Evolutionary conservation across 441 rosid genomes (phyloP).

Genomic region (Breynia disticha): DNA sequence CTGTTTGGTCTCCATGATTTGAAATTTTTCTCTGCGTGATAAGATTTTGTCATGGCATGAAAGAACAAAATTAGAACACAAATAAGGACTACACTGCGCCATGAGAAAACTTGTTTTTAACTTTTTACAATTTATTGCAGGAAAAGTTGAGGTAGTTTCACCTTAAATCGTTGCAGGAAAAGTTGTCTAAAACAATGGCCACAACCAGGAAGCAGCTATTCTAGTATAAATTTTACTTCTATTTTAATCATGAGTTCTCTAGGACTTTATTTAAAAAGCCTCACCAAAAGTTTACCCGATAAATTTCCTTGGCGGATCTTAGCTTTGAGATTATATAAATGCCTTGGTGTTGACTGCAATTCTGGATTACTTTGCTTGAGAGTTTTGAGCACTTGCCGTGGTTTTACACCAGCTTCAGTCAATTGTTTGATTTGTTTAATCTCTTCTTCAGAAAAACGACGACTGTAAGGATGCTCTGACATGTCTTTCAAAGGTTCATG

Average conservation of each 20-base stretch:
- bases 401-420: slow-evolving; percentile 62
- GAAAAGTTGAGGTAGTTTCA: slow-evolving; percentile 5
- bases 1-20: slow-evolving; percentile 40
- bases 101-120: not conserved
- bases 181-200: not conserved
- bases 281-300: slow-evolving; percentile 22
- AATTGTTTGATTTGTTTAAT: slow-evolving; percentile 43
- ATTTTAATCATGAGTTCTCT: not conserved
- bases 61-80: slow-evolving; percentile 1
- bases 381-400: slow-evolving; percentile 51
- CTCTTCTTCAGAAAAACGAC: slow-evolving; percentile 50
- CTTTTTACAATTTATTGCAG: slow-evolving; percentile 2
- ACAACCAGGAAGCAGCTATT: not conserved
- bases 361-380: slow-evolving; percentile 49
- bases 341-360: slow-evolving; percentile 52
- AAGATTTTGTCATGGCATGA: slow-evolving; percentile 2
- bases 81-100: slow-evolving; percentile 3
- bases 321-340: slow-evolving; percentile 61
- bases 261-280: not conserved
- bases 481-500: slow-evolving; percentile 51
- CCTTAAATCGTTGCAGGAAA: not conserved
- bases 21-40: slow-evolving; percentile 32
- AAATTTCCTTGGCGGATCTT: slow-evolving; percentile 53
- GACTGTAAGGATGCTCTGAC: slow-evolving; percentile 57
- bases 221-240: not conserved